Evolutionary conservation across 352 stramenopile genomes (phyloP).

Genomic region (Globisporangium cystogenes): DNA sequence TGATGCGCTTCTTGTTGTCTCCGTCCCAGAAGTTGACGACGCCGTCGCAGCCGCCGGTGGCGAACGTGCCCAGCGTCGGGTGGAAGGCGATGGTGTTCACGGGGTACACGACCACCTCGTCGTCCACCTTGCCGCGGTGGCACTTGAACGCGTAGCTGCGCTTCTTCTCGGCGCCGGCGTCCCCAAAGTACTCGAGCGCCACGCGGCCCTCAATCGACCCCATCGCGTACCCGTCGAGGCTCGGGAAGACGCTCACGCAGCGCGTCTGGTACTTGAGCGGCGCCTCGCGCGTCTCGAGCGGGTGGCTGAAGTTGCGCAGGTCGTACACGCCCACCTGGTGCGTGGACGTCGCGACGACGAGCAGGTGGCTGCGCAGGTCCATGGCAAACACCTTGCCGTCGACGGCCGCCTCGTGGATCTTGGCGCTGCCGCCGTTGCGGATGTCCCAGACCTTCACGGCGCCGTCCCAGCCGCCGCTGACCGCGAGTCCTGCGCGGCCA

Average conservation of each 20-base stretch:
- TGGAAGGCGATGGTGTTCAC: conserved; percentile 97
- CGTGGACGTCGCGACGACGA: conserved; percentile 53
- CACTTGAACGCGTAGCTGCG: conserved; percentile 98
- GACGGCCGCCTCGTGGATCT: conserved; percentile 37
- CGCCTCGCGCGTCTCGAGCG: conserved; percentile 66
- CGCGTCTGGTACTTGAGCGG: conserved; percentile 91
- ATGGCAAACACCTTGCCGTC: conserved; percentile 67
- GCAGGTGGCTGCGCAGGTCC: conserved; percentile 47
- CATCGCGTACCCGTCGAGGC: conserved; percentile 83
- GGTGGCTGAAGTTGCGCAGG: conserved; percentile 61
- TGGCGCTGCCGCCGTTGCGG: conserved; percentile 41
- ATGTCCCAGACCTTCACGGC: conserved; percentile 61
- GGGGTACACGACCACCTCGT: conserved; percentile 88
- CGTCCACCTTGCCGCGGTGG: conserved; percentile 88
- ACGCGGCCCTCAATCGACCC: conserved; percentile 96
- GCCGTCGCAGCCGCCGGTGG: conserved; percentile 94
- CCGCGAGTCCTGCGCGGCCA: conserved; percentile 21
- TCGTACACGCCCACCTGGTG: conserved; percentile 75
- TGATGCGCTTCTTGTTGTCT: conserved; percentile 94
- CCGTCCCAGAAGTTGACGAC: conserved; percentile 93
- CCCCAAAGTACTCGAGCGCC: conserved; percentile 94
- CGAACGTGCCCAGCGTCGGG: conserved; percentile 92
- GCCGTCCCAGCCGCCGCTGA: conserved; percentile 69
- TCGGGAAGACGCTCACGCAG: conserved; percentile 74
- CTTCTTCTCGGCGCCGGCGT: conserved; percentile 36